Base-by-base conservation (phyloP, 73 alveolate genomes). In the Loxodes magnus region DNA sequence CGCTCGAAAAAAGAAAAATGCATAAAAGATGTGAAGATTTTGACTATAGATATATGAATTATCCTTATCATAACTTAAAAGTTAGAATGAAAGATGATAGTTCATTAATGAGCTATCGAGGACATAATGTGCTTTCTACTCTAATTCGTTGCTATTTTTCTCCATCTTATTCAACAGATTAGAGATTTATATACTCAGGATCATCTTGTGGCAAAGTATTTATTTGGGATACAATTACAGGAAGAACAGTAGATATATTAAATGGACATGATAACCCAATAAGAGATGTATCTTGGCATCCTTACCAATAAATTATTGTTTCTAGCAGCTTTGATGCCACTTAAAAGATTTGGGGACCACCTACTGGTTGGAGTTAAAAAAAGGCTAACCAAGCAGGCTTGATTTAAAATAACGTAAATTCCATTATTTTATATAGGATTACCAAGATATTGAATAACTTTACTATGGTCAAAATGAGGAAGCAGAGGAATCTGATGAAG, bases 211-310 rank as follows among this genome's bases (percentile, higher is more conserved):
- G 94, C 14, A 42, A 33, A 1, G 70, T 80, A 2, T 64, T 27
- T 35, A 64, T 80, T 9, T 80, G 38, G 37, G 94, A 80, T 43
- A 39, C 64, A 27, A 49, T 68, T 3, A 75, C 86, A 0, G 88
- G 85, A 12, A 65, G 42, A 38, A 62, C 42, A 6, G 27, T 9
- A 23, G 27, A 19, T 46, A 44, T 31, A 12, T 30, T 26, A 50
- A 43, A 6, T 2, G n/a, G 27, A 6, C 15, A 65, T 29, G 42
- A 44, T 10, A 42, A 17, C 21, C 6, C 41, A 31, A 68, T 64
- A 14, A 70, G 94, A 49, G 94, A 80, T 56, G 64, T 77, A 3
- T 63, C 89, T 20, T 80, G 94, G 89, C 94, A 80, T 28, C 94
- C 94, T 0, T 22, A 61, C n/a, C n/a, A n/a, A n/a, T n/a, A n/a